Evolutionary conservation across 208 protist species (phyloP).

Genomic region (Novymonas esmeraldas): DNA sequence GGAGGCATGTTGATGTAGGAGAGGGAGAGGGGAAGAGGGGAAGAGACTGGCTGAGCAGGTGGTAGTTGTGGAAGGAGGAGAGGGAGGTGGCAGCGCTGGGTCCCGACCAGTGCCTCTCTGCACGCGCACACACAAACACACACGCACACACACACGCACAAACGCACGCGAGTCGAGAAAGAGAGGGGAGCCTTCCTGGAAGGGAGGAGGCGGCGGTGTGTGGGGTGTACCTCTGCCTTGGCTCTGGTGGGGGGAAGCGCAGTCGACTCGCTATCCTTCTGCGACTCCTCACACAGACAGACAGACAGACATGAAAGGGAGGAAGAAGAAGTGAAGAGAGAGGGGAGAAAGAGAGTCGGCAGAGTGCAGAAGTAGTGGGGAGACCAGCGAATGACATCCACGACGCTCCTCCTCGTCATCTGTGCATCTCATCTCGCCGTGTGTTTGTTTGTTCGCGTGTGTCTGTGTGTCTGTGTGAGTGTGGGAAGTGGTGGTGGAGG

Average conservation of each 20-base stretch:
- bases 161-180: neutral
- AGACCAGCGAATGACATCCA: no score
- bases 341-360: no score
- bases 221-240: no score
- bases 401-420: neutral
- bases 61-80: no score
- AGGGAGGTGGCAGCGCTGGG: neutral
- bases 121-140: neutral
- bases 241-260: no score
- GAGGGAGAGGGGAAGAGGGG: no score
- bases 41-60: no score
- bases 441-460: neutral
- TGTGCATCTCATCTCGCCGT: neutral
- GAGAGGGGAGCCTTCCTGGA: neutral
- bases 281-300: neutral
- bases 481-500: neutral
- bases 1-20: slow-evolving; percentile 73
- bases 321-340: no score
- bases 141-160: neutral
- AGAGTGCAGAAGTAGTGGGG: neutral
- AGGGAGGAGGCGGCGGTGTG: no score
- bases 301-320: neutral
- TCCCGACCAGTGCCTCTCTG: neutral
- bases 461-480: neutral
- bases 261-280: no score